These are phyloP conservation scores for Rhodotorula babjevae DNA, from an alignment of 768 basidiomycete species.

Conservation along the genomic window DNA sequence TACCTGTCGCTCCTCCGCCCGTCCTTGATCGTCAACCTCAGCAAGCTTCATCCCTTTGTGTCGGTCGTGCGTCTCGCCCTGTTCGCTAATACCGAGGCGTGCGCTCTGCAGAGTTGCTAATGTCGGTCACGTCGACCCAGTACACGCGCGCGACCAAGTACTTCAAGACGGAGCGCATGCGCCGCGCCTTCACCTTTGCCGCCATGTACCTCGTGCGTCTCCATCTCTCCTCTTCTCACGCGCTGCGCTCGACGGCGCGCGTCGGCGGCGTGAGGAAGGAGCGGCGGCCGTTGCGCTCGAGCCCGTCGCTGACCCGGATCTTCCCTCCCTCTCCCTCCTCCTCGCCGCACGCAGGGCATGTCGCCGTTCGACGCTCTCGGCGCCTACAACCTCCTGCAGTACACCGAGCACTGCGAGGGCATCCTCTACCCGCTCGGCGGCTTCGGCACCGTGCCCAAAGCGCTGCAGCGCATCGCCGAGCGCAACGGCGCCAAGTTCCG, in stretches of 20 bases:
- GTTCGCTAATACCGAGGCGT: neutral
- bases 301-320: too few relatives aligned
- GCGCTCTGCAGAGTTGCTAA: constrained; percentile 19
- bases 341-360: constrained; percentile 37
- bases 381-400: constrained; percentile 51
- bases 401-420: constrained; percentile 49
- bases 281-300: neutral
- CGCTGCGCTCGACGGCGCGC: neutral
- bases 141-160: constrained; percentile 40
- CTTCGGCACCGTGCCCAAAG: constrained; percentile 44
- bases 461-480: constrained; percentile 47
- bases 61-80: constrained; percentile 40
- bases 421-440: constrained; percentile 46
- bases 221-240: too few relatives aligned
- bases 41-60: constrained; percentile 47
- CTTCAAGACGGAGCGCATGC: constrained; percentile 46
- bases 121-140: constrained; percentile 31
- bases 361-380: constrained; percentile 51
- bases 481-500: constrained; percentile 47
- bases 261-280: neutral
- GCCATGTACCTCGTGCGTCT: constrained; percentile 47
- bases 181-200: constrained; percentile 50
- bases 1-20: constrained; percentile 47
- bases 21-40: constrained; percentile 45
- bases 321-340: neutral